phyloP scores from a whole-genome alignment of 495 filamentous ascomycete genomes.

The Opeltia flavorubescens region DNA sequence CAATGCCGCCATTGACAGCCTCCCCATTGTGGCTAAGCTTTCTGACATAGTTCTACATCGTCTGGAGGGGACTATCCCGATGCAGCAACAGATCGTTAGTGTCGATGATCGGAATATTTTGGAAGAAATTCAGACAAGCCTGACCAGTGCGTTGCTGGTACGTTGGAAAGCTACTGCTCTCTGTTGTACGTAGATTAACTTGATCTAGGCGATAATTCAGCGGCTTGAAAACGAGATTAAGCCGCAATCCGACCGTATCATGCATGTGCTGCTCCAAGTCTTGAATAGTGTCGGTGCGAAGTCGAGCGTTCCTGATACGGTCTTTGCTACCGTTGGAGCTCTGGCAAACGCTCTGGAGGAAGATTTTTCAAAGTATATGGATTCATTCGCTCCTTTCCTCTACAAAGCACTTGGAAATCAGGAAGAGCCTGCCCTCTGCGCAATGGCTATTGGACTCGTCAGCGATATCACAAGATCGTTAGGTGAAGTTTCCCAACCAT shows the following conservation, averaged over 20 bases:
- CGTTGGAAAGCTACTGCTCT: slow-evolving; percentile 5
- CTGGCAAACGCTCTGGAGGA: slow-evolving; percentile 80
- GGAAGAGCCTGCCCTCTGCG: slow-evolving; percentile 83
- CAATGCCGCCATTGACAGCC: slow-evolving; percentile 74
- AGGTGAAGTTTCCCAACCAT: slow-evolving; percentile 79
- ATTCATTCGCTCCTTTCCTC: slow-evolving; percentile 76
- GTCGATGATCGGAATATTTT: slow-evolving; percentile 88
- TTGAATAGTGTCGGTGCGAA: slow-evolving; percentile 65
- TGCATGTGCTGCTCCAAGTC: slow-evolving; percentile 72
- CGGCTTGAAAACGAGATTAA: slow-evolving; percentile 82
- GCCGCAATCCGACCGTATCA: slow-evolving; percentile 85
- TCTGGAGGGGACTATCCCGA: slow-evolving; percentile 76
- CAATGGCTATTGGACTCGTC: slow-evolving; percentile 93
- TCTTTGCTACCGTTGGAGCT: slow-evolving; percentile 79
- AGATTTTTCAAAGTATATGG: slow-evolving; percentile 93
- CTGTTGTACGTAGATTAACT: background rate
- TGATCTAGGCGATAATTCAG: slow-evolving; percentile 55
- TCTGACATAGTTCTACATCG: slow-evolving; percentile 77
- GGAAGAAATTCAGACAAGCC: slow-evolving; percentile 94
- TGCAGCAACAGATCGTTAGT: slow-evolving; percentile 88
- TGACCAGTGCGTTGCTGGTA: slow-evolving; percentile 71
- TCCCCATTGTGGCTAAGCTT: slow-evolving; percentile 63
- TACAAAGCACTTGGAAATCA: slow-evolving; percentile 89
- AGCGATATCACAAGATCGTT: slow-evolving; percentile 89
- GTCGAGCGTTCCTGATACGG: slow-evolving; percentile 85